Percentiles rank a stretch among this genome's conserved stretches.
These are phyloP conservation scores for Scenedesmus sp. DNA, from an alignment of 163 green algal genomes.

Conservation along the genomic window DNA sequence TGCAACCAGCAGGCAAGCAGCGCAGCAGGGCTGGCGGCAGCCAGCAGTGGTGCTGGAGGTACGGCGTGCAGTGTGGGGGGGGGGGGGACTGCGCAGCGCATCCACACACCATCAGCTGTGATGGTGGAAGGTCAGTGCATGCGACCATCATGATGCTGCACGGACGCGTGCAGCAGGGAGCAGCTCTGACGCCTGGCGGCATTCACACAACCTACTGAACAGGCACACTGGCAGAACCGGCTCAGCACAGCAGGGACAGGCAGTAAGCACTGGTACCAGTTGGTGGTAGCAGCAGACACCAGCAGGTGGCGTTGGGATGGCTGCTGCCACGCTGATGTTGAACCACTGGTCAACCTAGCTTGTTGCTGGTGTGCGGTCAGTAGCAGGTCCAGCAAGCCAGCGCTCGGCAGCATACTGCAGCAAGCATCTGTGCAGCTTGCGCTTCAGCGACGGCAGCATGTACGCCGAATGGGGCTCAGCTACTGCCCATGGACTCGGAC, in stretches of 20 bases:
- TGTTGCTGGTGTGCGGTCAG: no score
- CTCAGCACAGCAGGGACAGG: background rate
- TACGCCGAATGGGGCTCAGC: no score
- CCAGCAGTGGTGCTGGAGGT: background rate
- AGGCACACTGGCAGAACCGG: no score
- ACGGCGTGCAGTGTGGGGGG: no score
- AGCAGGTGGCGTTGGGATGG: background rate
- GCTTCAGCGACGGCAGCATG: no score
- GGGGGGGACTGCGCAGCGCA: no score
- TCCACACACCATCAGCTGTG: no score
- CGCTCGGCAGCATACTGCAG: background rate
- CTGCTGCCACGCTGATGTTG: background rate
- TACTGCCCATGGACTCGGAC: no score
- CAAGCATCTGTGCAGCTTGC: background rate
- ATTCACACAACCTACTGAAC: background rate
- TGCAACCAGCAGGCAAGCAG: background rate
- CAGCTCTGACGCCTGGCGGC: background rate
- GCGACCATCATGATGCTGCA: background rate
- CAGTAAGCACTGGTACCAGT: background rate
- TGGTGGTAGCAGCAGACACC: background rate
- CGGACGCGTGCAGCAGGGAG: background rate
- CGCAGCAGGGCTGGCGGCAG: slow-evolving; percentile 1
- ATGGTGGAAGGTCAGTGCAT: background rate
- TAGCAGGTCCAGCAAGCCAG: no score
- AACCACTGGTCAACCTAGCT: no score